These are phyloP conservation scores for Dactylis glomerata DNA, from an alignment of 176 grass and related monocot species.

Conservation along the genomic window DNA sequence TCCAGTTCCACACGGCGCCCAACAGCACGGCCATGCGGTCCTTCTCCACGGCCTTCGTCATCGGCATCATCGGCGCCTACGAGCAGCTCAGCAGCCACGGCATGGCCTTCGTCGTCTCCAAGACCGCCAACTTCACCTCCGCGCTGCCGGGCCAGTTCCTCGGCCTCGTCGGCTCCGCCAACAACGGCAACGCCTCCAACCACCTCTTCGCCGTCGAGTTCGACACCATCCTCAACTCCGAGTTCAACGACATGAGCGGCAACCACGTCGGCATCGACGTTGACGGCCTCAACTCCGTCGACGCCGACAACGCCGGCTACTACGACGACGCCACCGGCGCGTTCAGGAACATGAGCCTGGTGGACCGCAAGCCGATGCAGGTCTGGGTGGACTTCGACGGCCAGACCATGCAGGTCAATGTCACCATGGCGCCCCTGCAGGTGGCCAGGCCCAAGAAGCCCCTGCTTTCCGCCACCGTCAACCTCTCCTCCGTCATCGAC, in stretches of 20 bases:
- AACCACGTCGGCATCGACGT: conserved; percentile 90
- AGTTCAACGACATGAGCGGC: conserved; percentile 72
- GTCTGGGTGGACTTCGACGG: conserved; percentile 91
- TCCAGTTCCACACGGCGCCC: conserved; percentile 34
- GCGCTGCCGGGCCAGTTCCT: conserved; percentile 67
- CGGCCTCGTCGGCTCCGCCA: conserved; percentile 55
- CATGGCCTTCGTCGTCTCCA: conserved; percentile 60
- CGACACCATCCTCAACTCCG: conserved; percentile 80
- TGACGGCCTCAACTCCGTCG: conserved; percentile 52
- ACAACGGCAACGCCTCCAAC: conserved; percentile 63
- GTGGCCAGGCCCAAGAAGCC: conserved; percentile 43
- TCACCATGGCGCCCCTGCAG: conserved; percentile 63
- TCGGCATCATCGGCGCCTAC: conserved; percentile 67
- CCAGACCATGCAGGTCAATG: conserved; percentile 46
- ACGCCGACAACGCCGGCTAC: conserved; percentile 57
- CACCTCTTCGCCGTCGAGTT: conserved; percentile 84
- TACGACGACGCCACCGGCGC: conserved; percentile 49
- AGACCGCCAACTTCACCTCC: conserved; percentile 43
- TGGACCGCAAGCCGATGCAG: conserved; percentile 52
- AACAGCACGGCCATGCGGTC: conserved; percentile 55
- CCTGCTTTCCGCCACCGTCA: conserved; percentile 54
- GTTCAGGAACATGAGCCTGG: conserved; percentile 53
- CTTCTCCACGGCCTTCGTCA: conserved; percentile 77
- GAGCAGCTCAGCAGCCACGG: conserved; percentile 68
- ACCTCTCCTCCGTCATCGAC: conserved; percentile 67